Percentiles rank a stretch among this genome's conserved stretches.
These are phyloP conservation scores for Oryza glumipatula DNA, from an alignment of 176 grass and related monocot species.

Conservation along the genomic window DNA sequence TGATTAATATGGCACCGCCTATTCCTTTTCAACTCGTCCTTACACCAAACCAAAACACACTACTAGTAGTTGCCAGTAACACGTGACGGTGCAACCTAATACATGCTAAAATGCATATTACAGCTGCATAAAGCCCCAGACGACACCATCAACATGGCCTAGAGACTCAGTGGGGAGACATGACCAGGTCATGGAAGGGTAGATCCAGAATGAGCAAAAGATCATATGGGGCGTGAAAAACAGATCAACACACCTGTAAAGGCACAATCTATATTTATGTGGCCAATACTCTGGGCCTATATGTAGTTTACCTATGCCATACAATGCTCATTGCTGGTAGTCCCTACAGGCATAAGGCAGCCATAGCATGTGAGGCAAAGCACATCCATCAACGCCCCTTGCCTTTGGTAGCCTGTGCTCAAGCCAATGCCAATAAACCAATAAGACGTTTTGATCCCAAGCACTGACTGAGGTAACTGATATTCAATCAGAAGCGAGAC, in stretches of 20 bases:
- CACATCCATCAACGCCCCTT: neutral
- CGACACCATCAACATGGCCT: neutral
- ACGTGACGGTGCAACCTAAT: neutral
- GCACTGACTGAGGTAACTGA: neutral
- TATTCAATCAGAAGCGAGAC: neutral
- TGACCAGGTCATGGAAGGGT: neutral
- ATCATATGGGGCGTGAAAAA: neutral
- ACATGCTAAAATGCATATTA: neutral
- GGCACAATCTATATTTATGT: neutral
- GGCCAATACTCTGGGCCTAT: neutral
- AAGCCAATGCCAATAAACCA: neutral
- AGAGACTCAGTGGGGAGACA: neutral
- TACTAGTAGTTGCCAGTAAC: no score
- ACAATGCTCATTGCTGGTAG: neutral
- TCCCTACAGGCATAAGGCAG: neutral
- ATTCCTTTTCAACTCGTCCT: neutral
- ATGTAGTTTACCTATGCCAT: neutral
- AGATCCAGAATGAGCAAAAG: neutral
- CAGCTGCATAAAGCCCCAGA: neutral
- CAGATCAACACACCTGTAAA: neutral
- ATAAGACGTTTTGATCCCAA: neutral
- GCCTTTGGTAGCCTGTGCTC: neutral
- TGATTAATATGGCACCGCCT: neutral
- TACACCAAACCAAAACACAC: no score
- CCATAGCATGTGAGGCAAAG: neutral